phyloP scores from a whole-genome alignment of 2,329 filamentous ascomycete genomes.

The Aspergillus sp. region DNA sequence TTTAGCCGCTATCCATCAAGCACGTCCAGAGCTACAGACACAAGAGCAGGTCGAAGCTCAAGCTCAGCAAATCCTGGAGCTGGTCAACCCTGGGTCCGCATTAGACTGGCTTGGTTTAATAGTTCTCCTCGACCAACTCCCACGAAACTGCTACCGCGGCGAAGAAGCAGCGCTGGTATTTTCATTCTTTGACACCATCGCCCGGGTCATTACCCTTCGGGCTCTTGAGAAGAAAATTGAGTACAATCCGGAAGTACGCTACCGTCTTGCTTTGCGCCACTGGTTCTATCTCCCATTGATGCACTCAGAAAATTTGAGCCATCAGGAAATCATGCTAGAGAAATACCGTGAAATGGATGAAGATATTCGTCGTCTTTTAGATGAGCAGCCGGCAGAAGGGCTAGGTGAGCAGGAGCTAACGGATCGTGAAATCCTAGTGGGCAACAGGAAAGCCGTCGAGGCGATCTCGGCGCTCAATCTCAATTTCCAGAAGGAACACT shows the following conservation, averaged over 20 bases:
- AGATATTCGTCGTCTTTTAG: slow-evolving; percentile 2
- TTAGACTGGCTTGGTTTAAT: slow-evolving; percentile 48
- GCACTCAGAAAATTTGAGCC: slow-evolving; percentile 42
- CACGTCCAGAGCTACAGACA: not conserved
- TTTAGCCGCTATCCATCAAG: not conserved
- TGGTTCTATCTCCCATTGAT: slow-evolving; percentile 63
- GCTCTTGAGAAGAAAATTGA: slow-evolving; percentile 35
- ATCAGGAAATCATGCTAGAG: not conserved
- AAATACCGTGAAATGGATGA: slow-evolving; percentile 2
- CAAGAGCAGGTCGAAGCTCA: not conserved
- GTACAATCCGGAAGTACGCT: slow-evolving; percentile 30
- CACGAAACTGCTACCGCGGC: slow-evolving; percentile 61
- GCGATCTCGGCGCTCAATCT: not conserved
- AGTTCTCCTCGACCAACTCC: slow-evolving; percentile 62
- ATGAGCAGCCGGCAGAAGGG: not conserved
- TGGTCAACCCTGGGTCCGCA: not conserved
- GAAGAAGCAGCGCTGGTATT: slow-evolving; percentile 50
- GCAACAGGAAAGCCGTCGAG: not conserved
- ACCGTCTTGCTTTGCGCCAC: slow-evolving; percentile 40
- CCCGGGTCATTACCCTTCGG: slow-evolving; percentile 44
- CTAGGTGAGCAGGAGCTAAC: not conserved
- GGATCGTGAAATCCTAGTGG: not conserved
- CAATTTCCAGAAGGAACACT: slow-evolving; percentile 9
- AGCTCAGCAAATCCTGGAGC: not conserved
- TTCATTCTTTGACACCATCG: slow-evolving; percentile 57